Base-by-base conservation (phyloP, 2,329 filamentous ascomycete species). In the Ceratocystis lukuohia region DNA sequence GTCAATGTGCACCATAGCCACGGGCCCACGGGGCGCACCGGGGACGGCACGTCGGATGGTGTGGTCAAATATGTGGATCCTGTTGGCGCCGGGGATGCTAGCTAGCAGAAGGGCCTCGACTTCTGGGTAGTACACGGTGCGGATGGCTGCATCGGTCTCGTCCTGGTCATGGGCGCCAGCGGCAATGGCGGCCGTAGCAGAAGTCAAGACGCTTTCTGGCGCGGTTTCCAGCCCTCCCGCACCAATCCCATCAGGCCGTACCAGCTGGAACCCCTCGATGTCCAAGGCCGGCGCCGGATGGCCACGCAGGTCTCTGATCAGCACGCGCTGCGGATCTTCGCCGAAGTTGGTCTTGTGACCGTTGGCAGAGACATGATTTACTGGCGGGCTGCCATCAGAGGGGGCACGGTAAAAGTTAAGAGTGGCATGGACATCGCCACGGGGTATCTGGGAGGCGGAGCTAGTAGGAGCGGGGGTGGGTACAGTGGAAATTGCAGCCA, bases 1-100 rank as follows among this genome's bases (percentile, higher is more conserved):
- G 74, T 96, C 91, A 69, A 96, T 88, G 75, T 96, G 91, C 0
- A 88, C 88, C 50, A 82, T 76, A 12, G 79, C 83, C 0, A 95
- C 90, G 1, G 91, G 90, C 1, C 77, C 79, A 61, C 91, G 83
- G n/a, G 75, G 74, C 0, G 88, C 82, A 65, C 78, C 75, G 0
- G 84, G 81, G 1, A 75, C 73, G 10, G 83, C 79, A 53, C 88
- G 83, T n/a, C 91, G 87, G 74, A 96, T 84, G 6, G 91, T 96
- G 77, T 96, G 89, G 78, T 96, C 91, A 76, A 96, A 96, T 73
- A 96, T 77, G 70, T 89, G 78, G 37, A 96, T 79, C 3, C 81
- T 80, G 66, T 82, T 80, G 30, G 83, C 81, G 65, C 87, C 88
- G 0, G 87, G 85, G 17, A 95, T 79, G 67, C 84, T 75, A 15